Base-by-base conservation (phyloP, 148 eudicot species). In the Beta vulgaris region DNA sequence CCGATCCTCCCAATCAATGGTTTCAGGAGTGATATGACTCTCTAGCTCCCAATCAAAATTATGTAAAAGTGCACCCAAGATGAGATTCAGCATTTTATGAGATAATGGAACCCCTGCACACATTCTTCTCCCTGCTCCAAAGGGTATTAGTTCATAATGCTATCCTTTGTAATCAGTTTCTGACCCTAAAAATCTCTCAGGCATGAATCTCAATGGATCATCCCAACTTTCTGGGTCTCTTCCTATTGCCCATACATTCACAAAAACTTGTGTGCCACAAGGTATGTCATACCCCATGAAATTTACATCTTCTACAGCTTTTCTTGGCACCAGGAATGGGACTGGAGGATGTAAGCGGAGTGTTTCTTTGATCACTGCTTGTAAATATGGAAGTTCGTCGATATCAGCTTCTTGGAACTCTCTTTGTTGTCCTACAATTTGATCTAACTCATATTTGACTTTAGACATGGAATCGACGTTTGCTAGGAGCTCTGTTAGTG, bases 41-140 rank as follows among this genome's bases (percentile, higher is more conserved):
- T 68, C 69, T 8, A 79, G 73, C 60, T 73, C 61, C 82, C 77
- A 79, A 21, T 34, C 77, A 68, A 73, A 79, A 79, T 23, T 66
- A 68, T 73, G 77, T 10, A 79, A 61, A 66, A 79, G 31, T 42
- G 77, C 77, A 67, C 73, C 81, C 32, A 68, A 57, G 15, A 63
- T 54, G 49, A 66, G 77, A 58, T 79, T 62, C 0, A 79, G 62
- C 73, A 79, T 73, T 37, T 46, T 75, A 36, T 79, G 77, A 79
- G 73, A 77, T 67, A 73, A 59, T 21, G 73, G 53, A 46, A 67
- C 65, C 29, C 73, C 77, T 43, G 81, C 69, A 48, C 77, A 79
- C 68, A 73, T 79, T 72, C 81, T 79, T 59, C 74, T 73, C 25
- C 82, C 77, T 26, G 74, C 73, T 21, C 73, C 77, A 59, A 79